Conservation (phyloP, 2,329 filamentous ascomycete genomes). For the Penicillium sp. region DNA sequence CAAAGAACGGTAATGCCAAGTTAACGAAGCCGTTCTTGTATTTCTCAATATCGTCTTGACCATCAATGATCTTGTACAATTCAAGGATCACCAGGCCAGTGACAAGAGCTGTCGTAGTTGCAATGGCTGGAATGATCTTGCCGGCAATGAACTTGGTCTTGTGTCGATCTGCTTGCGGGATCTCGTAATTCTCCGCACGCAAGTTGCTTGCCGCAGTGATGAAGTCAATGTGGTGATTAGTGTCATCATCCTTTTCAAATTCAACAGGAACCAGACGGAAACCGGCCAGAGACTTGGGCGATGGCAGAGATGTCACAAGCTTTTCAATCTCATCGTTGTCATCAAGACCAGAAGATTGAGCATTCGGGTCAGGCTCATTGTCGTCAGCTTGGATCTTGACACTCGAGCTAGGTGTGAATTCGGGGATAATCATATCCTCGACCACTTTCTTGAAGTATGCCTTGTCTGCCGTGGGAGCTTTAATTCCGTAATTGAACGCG, state of each 20-base stretch:
- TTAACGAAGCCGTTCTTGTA: conserved; percentile 99
- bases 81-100: conserved; percentile 91
- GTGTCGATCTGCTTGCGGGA: conserved; percentile 84
- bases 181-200: conserved; percentile 97
- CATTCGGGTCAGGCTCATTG: conserved; percentile 89
- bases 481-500: conserved; percentile 97
- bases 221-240: conserved; percentile 97
- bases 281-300: conserved; percentile 74
- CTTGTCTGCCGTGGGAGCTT: conserved; percentile 69
- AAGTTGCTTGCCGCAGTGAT: conserved; percentile 96
- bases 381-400: conserved; percentile 98
- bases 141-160: conserved; percentile 99
- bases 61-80: conserved; percentile 93
- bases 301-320: conserved; percentile 68
- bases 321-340: conserved; percentile 73
- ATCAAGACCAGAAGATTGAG: conserved; percentile 56
- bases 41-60: conserved; percentile 93
- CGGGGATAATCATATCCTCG: conserved; percentile 90
- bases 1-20: conserved; percentile 92
- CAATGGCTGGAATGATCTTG: conserved; percentile 98
- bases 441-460: conserved; percentile 73
- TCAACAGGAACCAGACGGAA: conserved; percentile 90
- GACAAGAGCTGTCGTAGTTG: conserved; percentile 91
- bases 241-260: conserved; percentile 98
- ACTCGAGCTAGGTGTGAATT: conserved; percentile 83